These are phyloP conservation scores for Penicillium paxilli DNA, from an alignment of 495 filamentous ascomycete genomes.

Conservation along the genomic window DNA sequence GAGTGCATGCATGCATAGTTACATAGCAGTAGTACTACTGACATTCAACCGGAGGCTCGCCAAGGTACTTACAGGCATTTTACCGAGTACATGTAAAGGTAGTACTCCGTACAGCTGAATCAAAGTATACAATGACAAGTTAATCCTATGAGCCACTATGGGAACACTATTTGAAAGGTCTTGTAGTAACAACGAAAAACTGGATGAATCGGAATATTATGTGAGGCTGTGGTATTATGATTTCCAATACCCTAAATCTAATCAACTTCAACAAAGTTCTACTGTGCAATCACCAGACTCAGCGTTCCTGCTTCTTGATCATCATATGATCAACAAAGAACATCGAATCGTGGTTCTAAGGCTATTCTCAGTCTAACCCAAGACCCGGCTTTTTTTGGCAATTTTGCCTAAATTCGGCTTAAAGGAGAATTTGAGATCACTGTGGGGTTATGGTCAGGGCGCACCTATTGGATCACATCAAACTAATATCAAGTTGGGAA, in stretches of 20 bases:
- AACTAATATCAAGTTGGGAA: no score
- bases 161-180: no score
- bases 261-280: background rate
- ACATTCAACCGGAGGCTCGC: background rate
- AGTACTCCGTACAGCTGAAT: no score
- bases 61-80: background rate
- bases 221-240: no score
- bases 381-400: conserved; percentile 1
- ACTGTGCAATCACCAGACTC: background rate
- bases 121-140: no score
- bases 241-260: background rate
- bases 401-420: conserved; percentile 14
- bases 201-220: no score
- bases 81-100: no score
- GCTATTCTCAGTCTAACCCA: conserved; percentile 6
- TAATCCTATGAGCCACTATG: no score
- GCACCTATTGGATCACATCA: no score
- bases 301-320: conserved; percentile 2
- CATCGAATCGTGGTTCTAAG: background rate
- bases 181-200: no score
- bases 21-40: no score
- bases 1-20: background rate
- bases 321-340: conserved; percentile 3
- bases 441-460: background rate
- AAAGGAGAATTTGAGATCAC: no score